Conservation (phyloP, 306 rosid species). For the Casuarina equisetifolia region DNA sequence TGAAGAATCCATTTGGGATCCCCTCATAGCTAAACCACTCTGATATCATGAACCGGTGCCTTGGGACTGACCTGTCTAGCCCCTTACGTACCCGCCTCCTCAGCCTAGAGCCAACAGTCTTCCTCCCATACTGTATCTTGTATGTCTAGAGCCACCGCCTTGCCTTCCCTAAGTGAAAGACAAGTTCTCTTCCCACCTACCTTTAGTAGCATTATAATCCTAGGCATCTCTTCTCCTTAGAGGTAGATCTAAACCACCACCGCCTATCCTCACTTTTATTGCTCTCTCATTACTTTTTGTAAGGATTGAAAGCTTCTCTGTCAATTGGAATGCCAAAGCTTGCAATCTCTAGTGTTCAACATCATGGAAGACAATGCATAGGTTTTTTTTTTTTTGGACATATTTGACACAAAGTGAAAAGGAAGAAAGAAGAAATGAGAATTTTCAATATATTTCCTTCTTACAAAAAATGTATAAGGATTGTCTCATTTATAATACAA, state of each 20-base stretch:
- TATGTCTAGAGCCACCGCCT: slow-evolving; percentile 57
- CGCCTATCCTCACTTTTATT: slow-evolving; percentile 73
- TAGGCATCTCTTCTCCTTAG: slow-evolving; percentile 78
- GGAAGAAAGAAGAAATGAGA: no score
- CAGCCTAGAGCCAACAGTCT: slow-evolving; percentile 44
- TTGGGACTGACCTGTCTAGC: slow-evolving; percentile 39
- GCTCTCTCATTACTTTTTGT: slow-evolving; percentile 94
- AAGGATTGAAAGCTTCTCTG: slow-evolving; percentile 78
- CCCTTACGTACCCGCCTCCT: slow-evolving; percentile 55
- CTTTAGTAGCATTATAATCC: slow-evolving; percentile 59
- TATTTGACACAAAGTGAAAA: no score
- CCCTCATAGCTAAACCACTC: slow-evolving; percentile 55
- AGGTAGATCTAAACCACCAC: slow-evolving; percentile 83
- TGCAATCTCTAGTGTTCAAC: slow-evolving; percentile 66
- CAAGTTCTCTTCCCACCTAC: slow-evolving; percentile 78
- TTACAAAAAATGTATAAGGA: no score
- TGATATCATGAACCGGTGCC: slow-evolving; percentile 51
- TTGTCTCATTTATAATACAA: no score
- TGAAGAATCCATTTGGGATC: slow-evolving; percentile 60
- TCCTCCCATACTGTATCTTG: slow-evolving; percentile 59
- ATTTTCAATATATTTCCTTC: no score
- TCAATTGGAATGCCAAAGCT: slow-evolving; percentile 78
- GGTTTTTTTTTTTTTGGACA: no score
- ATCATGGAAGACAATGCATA: slow-evolving; percentile 57
- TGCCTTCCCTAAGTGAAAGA: slow-evolving; percentile 64